These are phyloP conservation scores for Cardiosporidium cionae DNA, from an alignment of 169 alveolate genomes.

Conservation along the genomic window DNA sequence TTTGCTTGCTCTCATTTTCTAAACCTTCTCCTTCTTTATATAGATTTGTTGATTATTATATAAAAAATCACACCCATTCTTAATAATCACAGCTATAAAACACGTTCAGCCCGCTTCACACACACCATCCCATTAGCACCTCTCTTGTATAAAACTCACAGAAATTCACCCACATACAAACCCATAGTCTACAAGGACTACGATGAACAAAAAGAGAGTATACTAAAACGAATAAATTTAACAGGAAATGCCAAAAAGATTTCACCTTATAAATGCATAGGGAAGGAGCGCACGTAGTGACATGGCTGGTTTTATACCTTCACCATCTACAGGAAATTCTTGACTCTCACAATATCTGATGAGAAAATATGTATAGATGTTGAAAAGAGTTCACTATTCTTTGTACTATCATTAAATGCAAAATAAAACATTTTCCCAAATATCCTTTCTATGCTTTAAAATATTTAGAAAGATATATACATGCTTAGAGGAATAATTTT, in stretches of 20 bases:
- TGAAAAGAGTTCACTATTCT: too few species aligned
- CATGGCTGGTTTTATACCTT: not conserved
- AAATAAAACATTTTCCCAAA: not conserved
- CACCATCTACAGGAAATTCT: not conserved
- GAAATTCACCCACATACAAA: not conserved
- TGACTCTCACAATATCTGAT: not conserved
- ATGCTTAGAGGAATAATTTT: not conserved
- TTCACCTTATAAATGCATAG: slow-evolving; percentile 1
- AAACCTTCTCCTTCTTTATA: too few species aligned
- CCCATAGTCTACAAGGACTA: not conserved
- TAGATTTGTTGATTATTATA: too few species aligned
- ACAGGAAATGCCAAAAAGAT: not conserved
- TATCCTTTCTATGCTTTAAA: not conserved
- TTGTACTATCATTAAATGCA: not conserved
- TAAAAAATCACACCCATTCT: too few species aligned
- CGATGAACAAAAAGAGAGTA: not conserved
- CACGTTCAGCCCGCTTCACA: too few species aligned
- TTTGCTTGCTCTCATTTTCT: too few species aligned
- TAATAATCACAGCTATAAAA: too few species aligned
- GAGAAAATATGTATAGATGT: not conserved
- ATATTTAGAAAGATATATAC: not conserved
- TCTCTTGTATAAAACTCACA: too few species aligned
- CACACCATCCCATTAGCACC: too few species aligned
- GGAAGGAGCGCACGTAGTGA: slow-evolving; percentile 1
- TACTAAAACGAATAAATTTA: too few species aligned